A percentile compares a stretch with the other conserved stretches of the same genome.
Evolutionary conservation across 2,329 filamentous ascomycete species (phyloP).

Genomic region (Byssothecium circinans): DNA sequence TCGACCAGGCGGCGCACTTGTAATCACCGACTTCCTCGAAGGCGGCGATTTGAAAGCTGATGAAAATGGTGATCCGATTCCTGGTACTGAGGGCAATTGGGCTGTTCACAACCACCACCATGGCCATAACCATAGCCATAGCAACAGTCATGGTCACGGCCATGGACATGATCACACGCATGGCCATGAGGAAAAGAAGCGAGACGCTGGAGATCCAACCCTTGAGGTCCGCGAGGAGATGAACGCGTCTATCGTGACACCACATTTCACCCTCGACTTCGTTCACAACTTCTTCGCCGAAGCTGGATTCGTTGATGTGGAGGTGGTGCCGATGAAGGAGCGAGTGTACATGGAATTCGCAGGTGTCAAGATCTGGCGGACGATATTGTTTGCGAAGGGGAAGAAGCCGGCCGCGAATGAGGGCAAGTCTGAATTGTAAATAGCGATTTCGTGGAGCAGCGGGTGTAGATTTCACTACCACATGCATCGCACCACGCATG

Average conservation of each 20-base stretch:
- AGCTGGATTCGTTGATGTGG: constrained; percentile 64
- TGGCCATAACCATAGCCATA: constrained; percentile 15
- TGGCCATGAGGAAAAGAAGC: constrained; percentile 1
- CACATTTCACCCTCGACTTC: constrained; percentile 65
- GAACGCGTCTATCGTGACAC: constrained; percentile 61
- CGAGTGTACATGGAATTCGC: constrained; percentile 51
- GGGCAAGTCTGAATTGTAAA: constrained; percentile 29
- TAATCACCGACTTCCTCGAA: constrained; percentile 69
- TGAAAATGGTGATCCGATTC: constrained; percentile 26
- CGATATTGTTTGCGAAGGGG: constrained; percentile 56
- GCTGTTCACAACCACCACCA: constrained; percentile 23
- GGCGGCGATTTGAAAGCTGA: constrained; percentile 47
- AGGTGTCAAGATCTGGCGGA: constrained; percentile 46
- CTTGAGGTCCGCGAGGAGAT: constrained; percentile 34
- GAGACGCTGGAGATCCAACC: constrained; percentile 8
- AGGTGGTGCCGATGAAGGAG: constrained; percentile 57
- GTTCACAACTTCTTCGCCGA: constrained; percentile 63
- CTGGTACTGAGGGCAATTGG: constrained; percentile 29
- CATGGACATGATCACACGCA: constrained; percentile 11
- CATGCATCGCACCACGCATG: no score
- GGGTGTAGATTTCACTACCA: no score
- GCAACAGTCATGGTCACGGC: constrained; percentile 12
- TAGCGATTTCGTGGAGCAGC: not conserved
- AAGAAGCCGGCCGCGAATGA: constrained; percentile 41
- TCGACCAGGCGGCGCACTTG: constrained; percentile 64